Evolutionary conservation across 2,329 filamentous ascomycete species (phyloP).

Genomic region (Cladobotryum protrusum): DNA sequence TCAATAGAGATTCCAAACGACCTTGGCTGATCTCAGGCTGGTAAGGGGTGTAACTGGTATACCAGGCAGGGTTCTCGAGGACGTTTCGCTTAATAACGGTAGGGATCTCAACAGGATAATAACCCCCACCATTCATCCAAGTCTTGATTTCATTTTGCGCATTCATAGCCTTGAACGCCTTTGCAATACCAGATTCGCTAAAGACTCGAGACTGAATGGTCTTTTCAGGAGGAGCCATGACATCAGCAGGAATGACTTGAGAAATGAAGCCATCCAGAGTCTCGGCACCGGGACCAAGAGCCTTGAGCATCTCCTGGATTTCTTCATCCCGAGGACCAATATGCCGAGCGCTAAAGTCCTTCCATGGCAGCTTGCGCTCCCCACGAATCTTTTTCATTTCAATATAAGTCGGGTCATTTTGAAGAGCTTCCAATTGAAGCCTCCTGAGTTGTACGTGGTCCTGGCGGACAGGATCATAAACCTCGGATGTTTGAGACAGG

Average conservation of each 20-base stretch:
- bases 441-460: constrained; percentile 3
- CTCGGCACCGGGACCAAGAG: constrained; percentile 65
- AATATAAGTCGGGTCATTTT: constrained; percentile 17
- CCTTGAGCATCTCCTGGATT: constrained; percentile 70
- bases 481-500: constrained; percentile 14
- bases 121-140: constrained; percentile 81
- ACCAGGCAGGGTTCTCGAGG: constrained; percentile 90
- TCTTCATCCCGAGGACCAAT: constrained; percentile 74
- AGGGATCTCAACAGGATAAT: constrained; percentile 80
- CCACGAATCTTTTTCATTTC: constrained; percentile 18
- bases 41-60: constrained; percentile 96
- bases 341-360: constrained; percentile 67
- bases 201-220: constrained; percentile 51
- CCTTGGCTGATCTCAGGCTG: constrained; percentile 97
- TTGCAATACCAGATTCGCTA: constrained; percentile 19
- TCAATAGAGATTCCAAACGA: constrained; percentile 82
- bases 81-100: constrained; percentile 90
- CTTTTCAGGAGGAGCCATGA: constrained; percentile 42
- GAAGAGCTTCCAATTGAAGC: constrained; percentile 12
- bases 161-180: constrained; percentile 33
- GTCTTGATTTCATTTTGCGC: constrained; percentile 35
- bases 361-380: constrained; percentile 19
- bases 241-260: constrained; percentile 75
- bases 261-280: constrained; percentile 76
- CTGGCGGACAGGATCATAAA: constrained; percentile 2